Evolutionary conservation across 176 grass and related monocot genomes (phyloP), one percentile per base, ranked within the genome.

Genomic region (Tillandsia leiboldiana): DNA sequence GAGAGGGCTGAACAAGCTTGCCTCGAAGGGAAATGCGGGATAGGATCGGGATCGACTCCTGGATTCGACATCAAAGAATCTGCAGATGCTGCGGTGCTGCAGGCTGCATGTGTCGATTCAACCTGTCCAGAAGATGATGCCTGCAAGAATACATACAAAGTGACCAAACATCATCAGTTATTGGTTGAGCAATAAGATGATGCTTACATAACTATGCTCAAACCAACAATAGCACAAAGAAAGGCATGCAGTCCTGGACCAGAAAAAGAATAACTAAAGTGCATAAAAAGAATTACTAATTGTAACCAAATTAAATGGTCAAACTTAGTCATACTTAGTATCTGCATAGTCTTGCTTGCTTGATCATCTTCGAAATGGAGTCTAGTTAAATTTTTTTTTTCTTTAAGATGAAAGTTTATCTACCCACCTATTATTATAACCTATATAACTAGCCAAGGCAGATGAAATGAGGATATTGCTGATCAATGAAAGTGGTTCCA

Each of bases 41-140:
- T 76, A 66, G 63, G 63, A 57, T 68, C 73, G 13, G 27, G n/a
- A 76, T 57, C 26, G n/a, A 47, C 4, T 76, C 73, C 64, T 48
- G 63, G 73, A 67, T 67, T 49, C 10, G 73, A 20, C 64, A 68
- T 68, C 23, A 52, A 11, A 20, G 26, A 57, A 67, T 77, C 65
- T 48, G 74, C 74, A 77, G 74, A 69, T 26, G 61, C 20, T 17
- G 74, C 51, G 27, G 48, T 69, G 52, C 52, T 77, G 33, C 65
- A 77, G 59, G 74, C 14, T 17, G 23, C 15, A 33, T 48, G 65
- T 42, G 47, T 62, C 24, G 65, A 15, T 50, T 77, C 66, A 5
- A 50, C 53, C 52, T 62, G 29, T 18, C 29, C 74, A 49, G 58
- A 33, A 26, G 57, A 64, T 51, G 58, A 73, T 63, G 58, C 72